phyloP scores from a whole-genome alignment of 1,139 yeast genomes.

The Diutina ranongensis region DNA sequence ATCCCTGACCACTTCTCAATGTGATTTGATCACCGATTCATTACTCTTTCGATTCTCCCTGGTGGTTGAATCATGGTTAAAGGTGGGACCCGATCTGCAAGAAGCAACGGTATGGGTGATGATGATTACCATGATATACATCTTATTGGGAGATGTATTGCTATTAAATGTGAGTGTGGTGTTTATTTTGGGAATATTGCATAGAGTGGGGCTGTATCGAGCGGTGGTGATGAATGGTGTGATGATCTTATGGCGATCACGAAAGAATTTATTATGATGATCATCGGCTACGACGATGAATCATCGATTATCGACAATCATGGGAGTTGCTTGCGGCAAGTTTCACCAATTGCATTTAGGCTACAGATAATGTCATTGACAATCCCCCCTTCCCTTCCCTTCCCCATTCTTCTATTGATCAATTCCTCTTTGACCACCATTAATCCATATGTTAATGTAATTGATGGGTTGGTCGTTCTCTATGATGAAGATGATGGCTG shows the following conservation, averaged over 20 bases:
- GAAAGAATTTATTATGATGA: conserved; percentile 1
- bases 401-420: too few relatives aligned
- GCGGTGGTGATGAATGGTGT: neutral
- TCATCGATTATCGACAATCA: too few relatives aligned
- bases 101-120: conserved; percentile 15
- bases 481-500: too few relatives aligned
- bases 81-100: conserved; percentile 7
- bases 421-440: too few relatives aligned
- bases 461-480: too few relatives aligned
- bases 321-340: too few relatives aligned
- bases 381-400: too few relatives aligned
- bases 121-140: conserved; percentile 18
- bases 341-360: too few relatives aligned
- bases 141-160: conserved; percentile 20
- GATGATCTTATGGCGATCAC: conserved; percentile 7
- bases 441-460: too few relatives aligned
- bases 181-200: conserved; percentile 9
- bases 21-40: conserved; percentile 9
- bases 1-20: too few relatives aligned
- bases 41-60: conserved; percentile 21
- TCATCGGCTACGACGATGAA: too few relatives aligned
- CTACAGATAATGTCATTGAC: too few relatives aligned
- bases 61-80: conserved; percentile 13
- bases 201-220: neutral
- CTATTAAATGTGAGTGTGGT: conserved; percentile 17